phyloP scores from a whole-genome alignment of 805 yeast species.

The Zygosaccharomyces kombuchaensis region DNA sequence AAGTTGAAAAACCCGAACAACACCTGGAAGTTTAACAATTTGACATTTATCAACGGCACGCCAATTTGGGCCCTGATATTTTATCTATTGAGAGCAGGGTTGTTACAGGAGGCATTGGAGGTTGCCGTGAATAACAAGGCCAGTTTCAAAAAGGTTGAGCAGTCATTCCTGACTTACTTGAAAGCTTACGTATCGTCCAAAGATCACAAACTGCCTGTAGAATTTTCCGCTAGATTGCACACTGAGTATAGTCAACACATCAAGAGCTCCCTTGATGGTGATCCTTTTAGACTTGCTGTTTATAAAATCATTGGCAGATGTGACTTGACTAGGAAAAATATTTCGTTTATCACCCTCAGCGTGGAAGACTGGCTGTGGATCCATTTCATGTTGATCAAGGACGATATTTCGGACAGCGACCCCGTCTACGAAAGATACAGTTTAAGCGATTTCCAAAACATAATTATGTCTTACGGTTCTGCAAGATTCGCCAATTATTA shows the following conservation, averaged over 20 bases:
- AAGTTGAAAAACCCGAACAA: slow-evolving; percentile 42
- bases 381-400: slow-evolving; percentile 73
- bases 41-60: slow-evolving; percentile 68
- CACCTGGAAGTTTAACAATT: slow-evolving; percentile 48
- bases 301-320: slow-evolving; percentile 93
- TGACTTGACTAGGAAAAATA: slow-evolving; percentile 57
- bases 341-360: slow-evolving; percentile 69
- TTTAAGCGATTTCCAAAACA: slow-evolving; percentile 67
- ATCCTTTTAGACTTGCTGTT: slow-evolving; percentile 86
- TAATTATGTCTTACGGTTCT: slow-evolving; percentile 67
- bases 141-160: slow-evolving; percentile 78
- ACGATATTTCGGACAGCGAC: slow-evolving; percentile 44
- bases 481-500: slow-evolving; percentile 67
- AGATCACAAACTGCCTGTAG: slow-evolving; percentile 55
- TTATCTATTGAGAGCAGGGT: slow-evolving; percentile 81
- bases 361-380: slow-evolving; percentile 98
- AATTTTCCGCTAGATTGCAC: slow-evolving; percentile 62
- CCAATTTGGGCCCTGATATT: slow-evolving; percentile 95
- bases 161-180: slow-evolving; percentile 74
- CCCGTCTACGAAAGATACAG: slow-evolving; percentile 68
- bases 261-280: slow-evolving; percentile 61
- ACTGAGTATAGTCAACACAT: slow-evolving; percentile 83
- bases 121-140: slow-evolving; percentile 60
- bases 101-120: slow-evolving; percentile 69
- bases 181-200: slow-evolving; percentile 59